phyloP scores from a whole-genome alignment of 352 stramenopile genomes.

The Thalassiosira hispida region DNA sequence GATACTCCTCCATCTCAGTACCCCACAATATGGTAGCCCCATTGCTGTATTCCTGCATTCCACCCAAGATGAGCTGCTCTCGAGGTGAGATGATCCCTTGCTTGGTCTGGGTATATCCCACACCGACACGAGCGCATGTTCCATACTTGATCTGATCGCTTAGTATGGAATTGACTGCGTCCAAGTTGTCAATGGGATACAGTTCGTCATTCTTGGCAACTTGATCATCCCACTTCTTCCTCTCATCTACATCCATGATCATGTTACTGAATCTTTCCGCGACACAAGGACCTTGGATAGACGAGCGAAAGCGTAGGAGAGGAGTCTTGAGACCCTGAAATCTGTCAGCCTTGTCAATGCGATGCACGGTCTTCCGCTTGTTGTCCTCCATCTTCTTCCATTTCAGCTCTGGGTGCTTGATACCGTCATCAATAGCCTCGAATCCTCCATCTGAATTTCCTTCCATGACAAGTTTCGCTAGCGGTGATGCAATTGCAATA shows the following conservation, averaged over 20 bases:
- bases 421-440: slow-evolving; percentile 30
- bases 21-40: slow-evolving; percentile 58
- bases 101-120: slow-evolving; percentile 75
- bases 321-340: slow-evolving; percentile 69
- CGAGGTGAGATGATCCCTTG: slow-evolving; percentile 51
- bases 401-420: slow-evolving; percentile 48
- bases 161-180: slow-evolving; percentile 58
- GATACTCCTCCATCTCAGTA: slow-evolving; percentile 60
- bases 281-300: slow-evolving; percentile 62
- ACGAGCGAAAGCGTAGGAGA: slow-evolving; percentile 71
- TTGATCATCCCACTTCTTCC: slow-evolving; percentile 72
- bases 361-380: slow-evolving; percentile 55
- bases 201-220: slow-evolving; percentile 68
- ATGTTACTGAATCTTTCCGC: slow-evolving; percentile 65
- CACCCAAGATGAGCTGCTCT: slow-evolving; percentile 63
- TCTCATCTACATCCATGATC: slow-evolving; percentile 71
- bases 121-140: slow-evolving; percentile 57
- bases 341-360: slow-evolving; percentile 74
- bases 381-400: slow-evolving; percentile 74
- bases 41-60: slow-evolving; percentile 51
- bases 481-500: slow-evolving; percentile 64
- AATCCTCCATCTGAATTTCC: slow-evolving; percentile 46
- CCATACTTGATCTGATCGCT: slow-evolving; percentile 66
- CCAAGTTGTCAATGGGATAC: slow-evolving; percentile 72
- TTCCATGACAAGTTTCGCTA: slow-evolving; percentile 63